Evolutionary conservation across 2,329 filamentous ascomycete species (phyloP).

Genomic region (Magnaporthiopsis rhizophila): DNA sequence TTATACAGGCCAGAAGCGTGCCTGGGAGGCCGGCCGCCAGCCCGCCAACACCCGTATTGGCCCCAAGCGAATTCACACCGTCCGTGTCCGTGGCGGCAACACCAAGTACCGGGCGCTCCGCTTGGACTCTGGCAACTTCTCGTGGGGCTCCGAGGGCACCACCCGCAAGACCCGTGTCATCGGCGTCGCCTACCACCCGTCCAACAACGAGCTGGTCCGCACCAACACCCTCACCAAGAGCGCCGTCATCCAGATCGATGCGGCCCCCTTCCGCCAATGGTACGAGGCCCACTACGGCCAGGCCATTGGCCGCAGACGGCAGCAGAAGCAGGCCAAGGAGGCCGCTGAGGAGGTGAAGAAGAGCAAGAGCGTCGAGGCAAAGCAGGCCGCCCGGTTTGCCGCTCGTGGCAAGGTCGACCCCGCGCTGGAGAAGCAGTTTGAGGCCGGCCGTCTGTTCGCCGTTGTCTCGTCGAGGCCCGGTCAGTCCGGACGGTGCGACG

Average conservation of each 20-base stretch:
- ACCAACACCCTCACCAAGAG: slow-evolving; percentile 99
- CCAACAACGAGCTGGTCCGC: slow-evolving; percentile 99
- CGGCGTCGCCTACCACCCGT: slow-evolving; percentile 96
- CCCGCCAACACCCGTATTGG: slow-evolving; percentile 99
- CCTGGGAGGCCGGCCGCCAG: slow-evolving; percentile 99
- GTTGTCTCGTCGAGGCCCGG: slow-evolving; percentile 88
- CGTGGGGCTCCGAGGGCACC: slow-evolving; percentile 96
- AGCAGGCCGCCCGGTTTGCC: slow-evolving; percentile 84
- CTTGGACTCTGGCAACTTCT: slow-evolving; percentile 98
- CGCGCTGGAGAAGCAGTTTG: slow-evolving; percentile 96
- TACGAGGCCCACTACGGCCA: slow-evolving; percentile 99
- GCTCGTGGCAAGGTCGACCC: slow-evolving; percentile 85
- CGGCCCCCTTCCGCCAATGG: slow-evolving; percentile 98
- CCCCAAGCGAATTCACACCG: slow-evolving; percentile 37
- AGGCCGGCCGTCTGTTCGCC: slow-evolving; percentile 95
- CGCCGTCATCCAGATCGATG: slow-evolving; percentile 97
- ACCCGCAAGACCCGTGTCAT: slow-evolving; percentile 99
- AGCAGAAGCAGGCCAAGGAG: slow-evolving; percentile 61
- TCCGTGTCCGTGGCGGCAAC: slow-evolving; percentile 64
- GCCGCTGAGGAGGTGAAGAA: slow-evolving; percentile 71
- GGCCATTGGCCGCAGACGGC: slow-evolving; percentile 77
- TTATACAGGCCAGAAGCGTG: slow-evolving; percentile 81
- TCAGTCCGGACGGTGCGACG: slow-evolving; percentile 93
- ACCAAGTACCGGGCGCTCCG: slow-evolving; percentile 99
- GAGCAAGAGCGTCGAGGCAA: slow-evolving; percentile 91